Conservation (phyloP, 495 filamentous ascomycete species). For the Penicillium salamii region DNA sequence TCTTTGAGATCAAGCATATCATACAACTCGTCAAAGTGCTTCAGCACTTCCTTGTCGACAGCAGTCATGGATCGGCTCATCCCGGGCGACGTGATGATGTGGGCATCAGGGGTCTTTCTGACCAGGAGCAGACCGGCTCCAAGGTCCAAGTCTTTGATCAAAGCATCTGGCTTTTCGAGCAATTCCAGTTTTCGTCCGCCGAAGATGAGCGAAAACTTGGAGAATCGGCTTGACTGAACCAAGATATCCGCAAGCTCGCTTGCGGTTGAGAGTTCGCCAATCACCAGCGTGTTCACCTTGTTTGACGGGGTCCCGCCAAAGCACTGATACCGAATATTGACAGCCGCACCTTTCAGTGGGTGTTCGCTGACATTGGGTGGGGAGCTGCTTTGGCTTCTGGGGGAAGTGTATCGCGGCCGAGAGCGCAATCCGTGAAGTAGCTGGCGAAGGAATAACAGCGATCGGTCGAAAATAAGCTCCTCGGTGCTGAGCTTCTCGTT, state of each 20-base stretch:
- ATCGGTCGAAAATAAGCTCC: constrained; percentile 63
- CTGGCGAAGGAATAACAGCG: constrained; percentile 57
- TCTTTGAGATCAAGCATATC: constrained; percentile 75
- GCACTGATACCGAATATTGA: constrained; percentile 70
- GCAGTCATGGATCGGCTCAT: constrained; percentile 39
- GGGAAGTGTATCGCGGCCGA: constrained; percentile 53
- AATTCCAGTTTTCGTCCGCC: constrained; percentile 51
- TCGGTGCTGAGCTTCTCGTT: constrained; percentile 46
- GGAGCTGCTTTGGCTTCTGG: constrained; percentile 23
- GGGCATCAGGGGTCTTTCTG: constrained; percentile 38
- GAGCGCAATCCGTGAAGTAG: constrained; percentile 52
- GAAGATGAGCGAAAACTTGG: constrained; percentile 56
- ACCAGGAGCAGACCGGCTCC: constrained; percentile 61
- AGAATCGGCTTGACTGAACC: constrained; percentile 64
- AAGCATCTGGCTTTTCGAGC: constrained; percentile 33
- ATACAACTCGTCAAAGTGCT: constrained; percentile 85
- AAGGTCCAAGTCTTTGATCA: constrained; percentile 44
- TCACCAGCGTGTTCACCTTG: constrained; percentile 54
- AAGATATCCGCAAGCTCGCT: constrained; percentile 63
- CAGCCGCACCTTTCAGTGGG: constrained; percentile 52
- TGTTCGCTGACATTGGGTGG: constrained; percentile 39
- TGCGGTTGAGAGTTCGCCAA: constrained; percentile 68
- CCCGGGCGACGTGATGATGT: constrained; percentile 24
- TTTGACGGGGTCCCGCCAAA: constrained; percentile 59
- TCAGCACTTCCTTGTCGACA: constrained; percentile 72